A percentile compares a stretch with the other conserved stretches of the same genome.
These are phyloP conservation scores for Fraxinus albicans DNA, from an alignment of 305 asterid genomes.

Conservation along the genomic window DNA sequence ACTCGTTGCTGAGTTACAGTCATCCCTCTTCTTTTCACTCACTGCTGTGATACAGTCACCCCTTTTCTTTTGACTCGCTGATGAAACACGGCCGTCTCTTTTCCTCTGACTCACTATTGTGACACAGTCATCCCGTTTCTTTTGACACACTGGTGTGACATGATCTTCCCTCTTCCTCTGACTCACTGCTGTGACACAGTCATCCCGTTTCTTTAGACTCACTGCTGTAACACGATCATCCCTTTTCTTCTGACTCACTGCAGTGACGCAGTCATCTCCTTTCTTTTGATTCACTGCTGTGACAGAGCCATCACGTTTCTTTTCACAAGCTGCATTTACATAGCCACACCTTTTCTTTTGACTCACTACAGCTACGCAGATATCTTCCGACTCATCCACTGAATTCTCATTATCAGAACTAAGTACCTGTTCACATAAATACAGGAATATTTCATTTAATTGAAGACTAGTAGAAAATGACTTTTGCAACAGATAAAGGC, in stretches of 20 bases:
- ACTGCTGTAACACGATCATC: constrained; percentile 10
- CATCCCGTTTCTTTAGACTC: constrained; percentile 13
- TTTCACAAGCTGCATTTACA: constrained; percentile 15
- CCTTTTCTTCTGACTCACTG: constrained; percentile 26
- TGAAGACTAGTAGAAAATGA: neutral
- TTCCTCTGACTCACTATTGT: constrained; percentile 27
- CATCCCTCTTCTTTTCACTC: constrained; percentile 25
- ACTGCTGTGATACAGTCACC: neutral
- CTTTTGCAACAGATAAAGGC: neutral
- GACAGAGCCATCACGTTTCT: constrained; percentile 22
- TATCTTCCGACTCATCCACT: constrained; percentile 27
- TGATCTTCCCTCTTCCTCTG: constrained; percentile 1
- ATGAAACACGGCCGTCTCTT: neutral
- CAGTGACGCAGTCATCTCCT: constrained; percentile 6
- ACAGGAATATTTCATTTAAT: neutral
- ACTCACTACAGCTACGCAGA: constrained; percentile 24
- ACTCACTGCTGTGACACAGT: neutral
- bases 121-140: constrained; percentile 2
- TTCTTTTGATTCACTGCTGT: constrained; percentile 17
- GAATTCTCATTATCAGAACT: constrained; percentile 30
- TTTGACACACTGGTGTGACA: neutral
- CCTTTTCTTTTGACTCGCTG: neutral
- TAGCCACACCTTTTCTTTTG: constrained; percentile 28
- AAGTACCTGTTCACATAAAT: constrained; percentile 28
- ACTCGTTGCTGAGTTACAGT: constrained; percentile 30